Evolutionary conservation across 2,329 filamentous ascomycete genomes (phyloP).

Genomic region (Arachnomyces sp.): DNA sequence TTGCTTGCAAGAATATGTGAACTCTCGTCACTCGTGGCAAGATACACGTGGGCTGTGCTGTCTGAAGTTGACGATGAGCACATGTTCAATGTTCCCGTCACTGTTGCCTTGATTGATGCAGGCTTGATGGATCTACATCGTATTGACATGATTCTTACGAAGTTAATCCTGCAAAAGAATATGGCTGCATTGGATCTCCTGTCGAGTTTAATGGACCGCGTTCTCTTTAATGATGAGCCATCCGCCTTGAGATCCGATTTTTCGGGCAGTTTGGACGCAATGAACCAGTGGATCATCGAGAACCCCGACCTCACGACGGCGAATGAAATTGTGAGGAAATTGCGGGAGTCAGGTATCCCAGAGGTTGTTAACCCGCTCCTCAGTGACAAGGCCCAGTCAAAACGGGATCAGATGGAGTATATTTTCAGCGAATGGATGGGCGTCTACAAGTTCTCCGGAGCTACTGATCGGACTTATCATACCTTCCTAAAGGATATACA

Average conservation of each 20-base stretch:
- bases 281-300: conserved; percentile 73
- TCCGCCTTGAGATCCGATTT: conserved; percentile 79
- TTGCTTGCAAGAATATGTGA: conserved; percentile 56
- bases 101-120: conserved; percentile 52
- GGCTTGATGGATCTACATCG: conserved; percentile 55
- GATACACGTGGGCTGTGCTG: conserved; percentile 42
- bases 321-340: conserved; percentile 62
- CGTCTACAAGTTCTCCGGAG: conserved; percentile 68
- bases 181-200: conserved; percentile 69
- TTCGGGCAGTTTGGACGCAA: conserved; percentile 69
- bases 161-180: conserved; percentile 64
- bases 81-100: conserved; percentile 56
- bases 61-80: conserved; percentile 51
- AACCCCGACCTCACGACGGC: conserved; percentile 60
- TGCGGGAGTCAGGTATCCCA: conserved; percentile 48
- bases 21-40: conserved; percentile 50
- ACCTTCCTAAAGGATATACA: conserved; percentile 83
- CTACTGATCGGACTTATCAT: conserved; percentile 61
- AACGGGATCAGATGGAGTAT: conserved; percentile 83
- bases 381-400: conserved; percentile 51
- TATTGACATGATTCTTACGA: conserved; percentile 65
- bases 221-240: conserved; percentile 70
- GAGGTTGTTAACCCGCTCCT: conserved; percentile 49
- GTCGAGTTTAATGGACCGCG: conserved; percentile 68
- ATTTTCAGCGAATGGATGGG: conserved; percentile 93